Conservation (phyloP, 2,329 filamentous ascomycete species). For the Fusarium proliferatum region DNA sequence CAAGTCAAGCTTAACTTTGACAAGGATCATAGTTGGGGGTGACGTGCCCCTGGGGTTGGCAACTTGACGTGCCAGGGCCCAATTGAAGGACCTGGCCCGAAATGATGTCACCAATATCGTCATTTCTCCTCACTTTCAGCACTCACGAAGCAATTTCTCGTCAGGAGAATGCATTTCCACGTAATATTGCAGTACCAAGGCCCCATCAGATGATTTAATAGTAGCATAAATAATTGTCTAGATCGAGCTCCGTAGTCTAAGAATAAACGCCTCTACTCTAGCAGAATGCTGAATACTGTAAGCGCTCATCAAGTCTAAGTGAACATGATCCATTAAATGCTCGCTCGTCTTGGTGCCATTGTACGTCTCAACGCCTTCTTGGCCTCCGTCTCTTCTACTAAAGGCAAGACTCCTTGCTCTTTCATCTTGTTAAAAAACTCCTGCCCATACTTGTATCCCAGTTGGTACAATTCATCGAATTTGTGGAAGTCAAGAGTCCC, state of each 20-base stretch:
- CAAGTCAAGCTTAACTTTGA: conserved; percentile 11
- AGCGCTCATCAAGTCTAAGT: background rate
- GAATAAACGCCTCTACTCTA: conserved; percentile 3
- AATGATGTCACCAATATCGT: conserved; percentile 44
- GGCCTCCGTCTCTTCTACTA: conserved; percentile 78
- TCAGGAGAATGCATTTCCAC: conserved; percentile 8
- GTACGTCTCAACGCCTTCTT: conserved; percentile 81
- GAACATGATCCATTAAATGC: conserved; percentile 65
- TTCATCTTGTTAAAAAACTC: conserved; percentile 81
- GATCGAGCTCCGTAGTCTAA: background rate
- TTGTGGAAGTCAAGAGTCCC: conserved; percentile 96
- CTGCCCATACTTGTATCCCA: conserved; percentile 88
- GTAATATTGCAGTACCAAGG: conserved; percentile 16
- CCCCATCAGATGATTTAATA: background rate
- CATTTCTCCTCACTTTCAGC: conserved; percentile 11
- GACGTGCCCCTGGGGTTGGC: conserved; percentile 12
- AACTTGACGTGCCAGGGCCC: conserved; percentile 14
- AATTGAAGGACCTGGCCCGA: background rate
- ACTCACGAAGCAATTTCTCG: conserved; percentile 10
- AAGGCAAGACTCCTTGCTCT: conserved; percentile 78
- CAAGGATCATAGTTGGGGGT: conserved; percentile 19
- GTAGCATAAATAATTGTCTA: background rate
- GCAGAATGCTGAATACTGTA: background rate
- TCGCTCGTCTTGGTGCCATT: conserved; percentile 82
- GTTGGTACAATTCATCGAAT: conserved; percentile 94